These are phyloP conservation scores for Debaryomyces sp. DNA, from an alignment of 1,139 yeast species.

Conservation along the genomic window DNA sequence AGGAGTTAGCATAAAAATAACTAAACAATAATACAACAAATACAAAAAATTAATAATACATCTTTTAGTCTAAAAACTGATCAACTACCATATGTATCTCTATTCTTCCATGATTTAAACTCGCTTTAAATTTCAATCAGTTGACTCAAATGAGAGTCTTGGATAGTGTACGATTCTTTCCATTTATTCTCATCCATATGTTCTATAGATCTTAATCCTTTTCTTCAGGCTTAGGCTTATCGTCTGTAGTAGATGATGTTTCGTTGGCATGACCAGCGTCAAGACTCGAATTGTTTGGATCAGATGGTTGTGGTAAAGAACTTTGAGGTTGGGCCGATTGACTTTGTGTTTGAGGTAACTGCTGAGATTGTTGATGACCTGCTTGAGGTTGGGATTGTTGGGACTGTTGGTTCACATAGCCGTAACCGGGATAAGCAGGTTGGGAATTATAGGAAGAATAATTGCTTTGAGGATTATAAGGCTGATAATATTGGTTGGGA, in stretches of 20 bases:
- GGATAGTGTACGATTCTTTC: neutral
- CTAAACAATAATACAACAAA: neutral
- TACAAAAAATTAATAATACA: slow-evolving; percentile 1
- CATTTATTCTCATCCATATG: neutral
- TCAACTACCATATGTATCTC: neutral
- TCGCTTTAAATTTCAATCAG: neutral
- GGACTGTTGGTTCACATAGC: slow-evolving; percentile 19
- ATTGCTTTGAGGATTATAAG: slow-evolving; percentile 22
- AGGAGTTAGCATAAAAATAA: neutral
- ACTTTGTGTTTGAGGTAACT: slow-evolving; percentile 12
- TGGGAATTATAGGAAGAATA: slow-evolving; percentile 25
- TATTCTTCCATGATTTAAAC: neutral
- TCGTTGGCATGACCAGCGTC: slow-evolving; percentile 3
- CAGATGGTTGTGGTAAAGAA: slow-evolving; percentile 10
- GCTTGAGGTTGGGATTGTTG: slow-evolving; percentile 10
- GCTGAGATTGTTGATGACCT: slow-evolving; percentile 15
- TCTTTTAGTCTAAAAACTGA: slow-evolving; percentile 1
- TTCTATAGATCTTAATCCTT: neutral
- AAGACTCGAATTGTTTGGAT: slow-evolving; percentile 3
- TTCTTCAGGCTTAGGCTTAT: slow-evolving; percentile 4
- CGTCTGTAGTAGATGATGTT: neutral
- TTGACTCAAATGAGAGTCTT: neutral
- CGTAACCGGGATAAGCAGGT: slow-evolving; percentile 24
- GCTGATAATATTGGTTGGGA: slow-evolving; percentile 26
- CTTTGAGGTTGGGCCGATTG: slow-evolving; percentile 5